phyloP scores from a whole-genome alignment of 2,329 filamentous ascomycete species.

The Ascochyta clinopodiicola region DNA sequence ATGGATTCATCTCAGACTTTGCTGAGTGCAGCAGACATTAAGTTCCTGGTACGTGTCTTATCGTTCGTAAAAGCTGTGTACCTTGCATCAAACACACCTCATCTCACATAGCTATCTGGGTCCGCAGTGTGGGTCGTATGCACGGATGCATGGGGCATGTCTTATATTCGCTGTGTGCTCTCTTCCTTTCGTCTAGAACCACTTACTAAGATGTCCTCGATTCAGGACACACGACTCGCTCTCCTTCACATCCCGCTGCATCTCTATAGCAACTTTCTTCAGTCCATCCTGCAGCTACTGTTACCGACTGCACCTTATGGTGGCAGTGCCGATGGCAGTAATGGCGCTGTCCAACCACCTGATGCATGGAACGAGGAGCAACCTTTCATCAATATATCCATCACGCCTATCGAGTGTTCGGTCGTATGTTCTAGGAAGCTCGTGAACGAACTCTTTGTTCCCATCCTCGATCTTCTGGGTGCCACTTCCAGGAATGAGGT shows the following conservation, averaged over 20 bases:
- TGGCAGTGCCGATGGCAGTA: constrained; percentile 28
- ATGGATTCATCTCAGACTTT: constrained; percentile 56
- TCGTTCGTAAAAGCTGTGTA: constrained; percentile 30
- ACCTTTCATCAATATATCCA: constrained; percentile 89
- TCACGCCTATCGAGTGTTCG: constrained; percentile 91
- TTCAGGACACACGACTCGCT: constrained; percentile 82
- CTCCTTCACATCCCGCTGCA: constrained; percentile 88
- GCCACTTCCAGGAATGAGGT: constrained; percentile 55
- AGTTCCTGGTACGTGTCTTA: constrained; percentile 54
- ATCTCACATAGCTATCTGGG: constrained; percentile 33
- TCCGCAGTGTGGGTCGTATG: constrained; percentile 36
- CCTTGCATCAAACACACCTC: constrained; percentile 19
- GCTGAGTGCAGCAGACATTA: constrained; percentile 57
- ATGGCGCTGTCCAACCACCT: constrained; percentile 42
- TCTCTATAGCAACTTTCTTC: constrained; percentile 78
- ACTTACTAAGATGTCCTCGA: constrained; percentile 46
- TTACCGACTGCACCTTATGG: constrained; percentile 64
- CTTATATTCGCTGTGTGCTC: constrained; percentile 30
- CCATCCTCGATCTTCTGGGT: constrained; percentile 71
- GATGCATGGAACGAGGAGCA: constrained; percentile 63
- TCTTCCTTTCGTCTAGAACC: background rate
- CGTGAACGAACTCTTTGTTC: constrained; percentile 76
- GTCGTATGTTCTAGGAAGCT: constrained; percentile 83
- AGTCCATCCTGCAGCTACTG: constrained; percentile 85
- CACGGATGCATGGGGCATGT: constrained; percentile 35